Base-by-base conservation (phyloP, 2,329 filamentous ascomycete species). In the Botrytis porri region DNA sequence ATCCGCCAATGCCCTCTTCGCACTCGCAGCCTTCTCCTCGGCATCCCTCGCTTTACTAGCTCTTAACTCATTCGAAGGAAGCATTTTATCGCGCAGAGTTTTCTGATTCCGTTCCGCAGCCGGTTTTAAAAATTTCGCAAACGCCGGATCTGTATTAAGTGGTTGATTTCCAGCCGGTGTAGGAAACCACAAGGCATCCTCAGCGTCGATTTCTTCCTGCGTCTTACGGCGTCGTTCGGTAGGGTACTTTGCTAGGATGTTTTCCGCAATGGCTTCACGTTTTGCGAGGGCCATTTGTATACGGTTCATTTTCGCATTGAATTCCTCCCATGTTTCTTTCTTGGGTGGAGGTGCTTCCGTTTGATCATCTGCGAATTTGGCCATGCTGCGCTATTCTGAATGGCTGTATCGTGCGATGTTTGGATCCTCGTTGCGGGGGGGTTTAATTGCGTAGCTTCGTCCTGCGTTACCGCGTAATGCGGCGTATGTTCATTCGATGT, bases 131-230 rank as follows among this genome's bases (percentile, higher is more conserved):
- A 76, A 81, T 37, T 81, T 73, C 25, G 22, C 77, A 75, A 61
- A 81, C 77, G 59, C 81, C 73, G 62, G 78, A 76, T 61, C 67
- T 22, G 79, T 80, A 18, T 80, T 80, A 37, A 81, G 75, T 35
- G 81, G 79, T 29, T 81, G 76, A 54, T 79, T 76, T 63, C 75
- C 74, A 48, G 80, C 78, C 69, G 78, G 75, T 22, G 71, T 75
- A 51, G 75, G 77, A 62, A 80, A 81, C 5, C 81, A 74, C 16
- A 73, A 62, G 3, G 76, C 77, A 74, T 81, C 79, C 75, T 81
- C 79, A 14, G 79, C 80, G 39, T 80, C 78, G n/a, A 80, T 75
- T 71, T 82, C 77, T 73, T 77, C 80, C 59, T 79, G 71, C n/a
- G 80, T 79, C 72, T 80, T 79, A 35, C 71, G 62, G 10, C 75